These are phyloP conservation scores for Helenozyma baotianmanensis DNA, from an alignment of 805 yeast genomes.

Conservation along the genomic window DNA sequence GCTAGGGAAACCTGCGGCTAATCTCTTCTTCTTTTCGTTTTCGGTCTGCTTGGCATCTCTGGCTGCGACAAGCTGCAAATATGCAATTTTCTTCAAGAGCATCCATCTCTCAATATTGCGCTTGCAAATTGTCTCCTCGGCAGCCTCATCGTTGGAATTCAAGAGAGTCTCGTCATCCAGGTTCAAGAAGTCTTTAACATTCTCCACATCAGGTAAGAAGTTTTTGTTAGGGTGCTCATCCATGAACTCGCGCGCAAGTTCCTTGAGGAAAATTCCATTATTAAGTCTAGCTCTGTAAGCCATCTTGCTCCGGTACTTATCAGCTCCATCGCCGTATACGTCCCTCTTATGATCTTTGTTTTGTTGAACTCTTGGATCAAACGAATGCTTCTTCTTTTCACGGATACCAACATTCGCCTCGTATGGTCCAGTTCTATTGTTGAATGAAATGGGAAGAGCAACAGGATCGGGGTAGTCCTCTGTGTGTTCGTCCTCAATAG, in stretches of 20 bases:
- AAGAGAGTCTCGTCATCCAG: conserved; percentile 35
- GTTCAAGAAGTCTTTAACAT: conserved; percentile 52
- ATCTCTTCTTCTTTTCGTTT: conserved; percentile 35
- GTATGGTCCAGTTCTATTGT: conserved; percentile 72
- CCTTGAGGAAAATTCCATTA: conserved; percentile 51
- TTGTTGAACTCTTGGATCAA: conserved; percentile 75
- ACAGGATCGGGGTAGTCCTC: conserved; percentile 27
- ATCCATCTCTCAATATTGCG: conserved; percentile 62
- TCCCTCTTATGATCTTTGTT: conserved; percentile 63
- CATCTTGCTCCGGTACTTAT: conserved; percentile 47
- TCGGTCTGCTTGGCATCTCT: conserved; percentile 39
- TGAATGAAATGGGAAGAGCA: conserved; percentile 58
- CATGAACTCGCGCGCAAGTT: conserved; percentile 50
- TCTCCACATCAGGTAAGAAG: conserved; percentile 55
- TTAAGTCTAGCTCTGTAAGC: conserved; percentile 48
- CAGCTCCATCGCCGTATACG: conserved; percentile 73
- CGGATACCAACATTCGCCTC: conserved; percentile 80
- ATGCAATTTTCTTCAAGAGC: conserved; percentile 64
- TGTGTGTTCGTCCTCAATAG: conserved; percentile 19
- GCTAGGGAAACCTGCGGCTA: conserved; percentile 24
- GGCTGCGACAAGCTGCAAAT: conserved; percentile 62
- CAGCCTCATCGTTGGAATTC: conserved; percentile 34
- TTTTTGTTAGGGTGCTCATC: conserved; percentile 25
- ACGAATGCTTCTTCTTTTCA: conserved; percentile 74
- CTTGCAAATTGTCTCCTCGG: conserved; percentile 33